phyloP scores from a whole-genome alignment of 1,284 basidiomycete species.

The Puccinia polysora region DNA sequence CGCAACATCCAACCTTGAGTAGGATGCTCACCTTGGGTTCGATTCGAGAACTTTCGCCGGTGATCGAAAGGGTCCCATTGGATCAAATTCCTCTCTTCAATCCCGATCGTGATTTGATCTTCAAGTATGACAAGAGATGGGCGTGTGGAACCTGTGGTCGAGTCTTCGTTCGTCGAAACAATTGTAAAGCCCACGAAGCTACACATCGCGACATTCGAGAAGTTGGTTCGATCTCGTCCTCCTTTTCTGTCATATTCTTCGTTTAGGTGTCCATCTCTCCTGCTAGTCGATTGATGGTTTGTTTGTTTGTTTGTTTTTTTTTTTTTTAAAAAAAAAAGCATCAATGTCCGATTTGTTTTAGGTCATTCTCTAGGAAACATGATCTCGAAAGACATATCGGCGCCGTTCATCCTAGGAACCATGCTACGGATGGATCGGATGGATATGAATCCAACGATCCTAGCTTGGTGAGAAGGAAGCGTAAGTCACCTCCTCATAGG shows the following conservation, averaged over 20 bases:
- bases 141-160: conserved; percentile 40
- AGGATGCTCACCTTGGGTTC: conserved; percentile 31
- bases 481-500: too few relatives aligned
- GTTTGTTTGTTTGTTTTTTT: background rate
- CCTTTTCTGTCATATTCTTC: background rate
- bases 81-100: conserved; percentile 26
- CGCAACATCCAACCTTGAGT: background rate
- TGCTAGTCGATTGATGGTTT: too few relatives aligned
- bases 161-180: conserved; percentile 39
- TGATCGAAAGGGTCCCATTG: conserved; percentile 21
- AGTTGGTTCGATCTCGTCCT: background rate
- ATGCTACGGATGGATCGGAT: background rate
- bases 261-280: too few relatives aligned
- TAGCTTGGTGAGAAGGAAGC: too few relatives aligned
- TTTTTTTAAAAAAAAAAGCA: conserved; percentile 1
- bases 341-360: conserved; percentile 32
- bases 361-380: conserved; percentile 38
- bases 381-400: conserved; percentile 38
- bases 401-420: conserved; percentile 35
- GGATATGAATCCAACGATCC: background rate
- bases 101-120: conserved; percentile 12
- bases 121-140: conserved; percentile 40
- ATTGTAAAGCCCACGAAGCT: conserved; percentile 43
- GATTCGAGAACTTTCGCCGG: conserved; percentile 20
- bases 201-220: conserved; percentile 40